A percentile compares a stretch with the other conserved stretches of the same genome.
Conservation (phyloP, 306 rosid species). For the Casuarina glauca region DNA sequence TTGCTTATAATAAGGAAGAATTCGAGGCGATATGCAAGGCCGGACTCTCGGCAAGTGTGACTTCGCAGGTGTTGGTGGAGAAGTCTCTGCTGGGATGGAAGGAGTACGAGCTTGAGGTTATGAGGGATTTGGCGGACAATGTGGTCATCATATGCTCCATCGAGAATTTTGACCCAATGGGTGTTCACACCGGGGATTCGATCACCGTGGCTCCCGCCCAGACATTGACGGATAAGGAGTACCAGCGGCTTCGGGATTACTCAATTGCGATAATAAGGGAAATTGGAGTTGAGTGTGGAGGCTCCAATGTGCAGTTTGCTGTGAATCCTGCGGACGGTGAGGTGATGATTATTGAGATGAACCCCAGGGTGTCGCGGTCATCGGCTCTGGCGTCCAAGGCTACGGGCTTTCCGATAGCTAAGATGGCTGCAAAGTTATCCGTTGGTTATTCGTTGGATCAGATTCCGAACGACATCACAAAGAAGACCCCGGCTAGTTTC, state of each 20-base stretch:
- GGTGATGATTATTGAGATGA: constrained; percentile 99
- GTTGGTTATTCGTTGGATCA: constrained; percentile 92
- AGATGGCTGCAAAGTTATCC: constrained; percentile 92
- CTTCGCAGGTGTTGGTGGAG: constrained; percentile 83
- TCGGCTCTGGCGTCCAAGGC: constrained; percentile 94
- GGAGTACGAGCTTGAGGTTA: constrained; percentile 97
- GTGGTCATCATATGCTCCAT: constrained; percentile 94
- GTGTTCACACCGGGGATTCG: constrained; percentile 96
- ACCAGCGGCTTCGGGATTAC: constrained; percentile 82
- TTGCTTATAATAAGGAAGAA: constrained; percentile 82
- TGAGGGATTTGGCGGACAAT: constrained; percentile 96
- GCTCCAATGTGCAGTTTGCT: constrained; percentile 96
- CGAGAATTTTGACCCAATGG: constrained; percentile 99
- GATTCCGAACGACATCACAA: constrained; percentile 88
- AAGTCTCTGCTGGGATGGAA: constrained; percentile 96
- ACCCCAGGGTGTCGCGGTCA: constrained; percentile 93
- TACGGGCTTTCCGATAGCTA: constrained; percentile 94
- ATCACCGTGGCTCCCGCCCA: constrained; percentile 97
- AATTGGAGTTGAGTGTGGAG: constrained; percentile 79
- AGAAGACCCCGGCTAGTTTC: constrained; percentile 94
- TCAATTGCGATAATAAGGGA: constrained; percentile 74
- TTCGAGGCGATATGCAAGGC: constrained; percentile 84
- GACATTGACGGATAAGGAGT: constrained; percentile 93
- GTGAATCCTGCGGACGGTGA: constrained; percentile 77
- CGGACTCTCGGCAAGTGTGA: constrained; percentile 83